These are phyloP conservation scores for Gracilaria caudata DNA, from an alignment of 23 red algal genomes.

Conservation along the genomic window DNA sequence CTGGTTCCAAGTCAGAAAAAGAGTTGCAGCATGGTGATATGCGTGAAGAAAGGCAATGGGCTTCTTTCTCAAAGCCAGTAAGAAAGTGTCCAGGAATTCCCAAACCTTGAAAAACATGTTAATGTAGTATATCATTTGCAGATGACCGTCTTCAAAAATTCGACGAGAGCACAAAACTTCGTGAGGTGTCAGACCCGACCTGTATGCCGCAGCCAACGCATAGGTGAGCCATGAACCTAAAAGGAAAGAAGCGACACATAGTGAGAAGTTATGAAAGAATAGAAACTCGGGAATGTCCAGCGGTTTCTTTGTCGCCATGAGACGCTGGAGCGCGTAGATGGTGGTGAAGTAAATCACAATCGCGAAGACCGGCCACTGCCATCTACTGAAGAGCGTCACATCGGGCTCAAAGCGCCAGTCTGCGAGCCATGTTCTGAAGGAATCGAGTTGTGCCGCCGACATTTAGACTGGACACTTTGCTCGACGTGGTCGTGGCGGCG, in stretches of 20 bases:
- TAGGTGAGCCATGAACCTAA: slow-evolving; percentile 83
- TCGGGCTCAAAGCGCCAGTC: slow-evolving; percentile 78
- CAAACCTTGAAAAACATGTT: slow-evolving; percentile 98
- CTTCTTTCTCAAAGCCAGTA: slow-evolving; percentile 89
- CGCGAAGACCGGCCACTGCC: slow-evolving; percentile 69
- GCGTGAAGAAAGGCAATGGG: slow-evolving; percentile 89
- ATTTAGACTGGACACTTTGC: background rate
- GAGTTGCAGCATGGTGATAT: slow-evolving; percentile 97
- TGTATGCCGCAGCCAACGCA: slow-evolving; percentile 33
- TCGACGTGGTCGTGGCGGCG: background rate
- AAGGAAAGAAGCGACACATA: slow-evolving; percentile 71
- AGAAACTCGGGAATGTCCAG: slow-evolving; percentile 76
- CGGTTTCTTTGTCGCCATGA: slow-evolving; percentile 71
- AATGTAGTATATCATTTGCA: slow-evolving; percentile 97
- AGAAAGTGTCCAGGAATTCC: slow-evolving; percentile 95
- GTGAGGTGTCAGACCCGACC: slow-evolving; percentile 58
- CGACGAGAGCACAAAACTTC: slow-evolving; percentile 77
- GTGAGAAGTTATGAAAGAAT: slow-evolving; percentile 87
- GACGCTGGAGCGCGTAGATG: slow-evolving; percentile 64
- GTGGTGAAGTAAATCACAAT: slow-evolving; percentile 69
- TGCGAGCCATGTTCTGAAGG: slow-evolving; percentile 16
- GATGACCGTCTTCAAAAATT: slow-evolving; percentile 86
- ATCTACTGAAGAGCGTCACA: slow-evolving; percentile 69
- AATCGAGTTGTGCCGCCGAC: slow-evolving; percentile 9
- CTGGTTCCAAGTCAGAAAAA: slow-evolving; percentile 93